Percentiles rank a stretch among this genome's conserved stretches.
These are phyloP conservation scores for Coniochaeta sp. DNA, from an alignment of 2,329 filamentous ascomycete species.

Conservation along the genomic window DNA sequence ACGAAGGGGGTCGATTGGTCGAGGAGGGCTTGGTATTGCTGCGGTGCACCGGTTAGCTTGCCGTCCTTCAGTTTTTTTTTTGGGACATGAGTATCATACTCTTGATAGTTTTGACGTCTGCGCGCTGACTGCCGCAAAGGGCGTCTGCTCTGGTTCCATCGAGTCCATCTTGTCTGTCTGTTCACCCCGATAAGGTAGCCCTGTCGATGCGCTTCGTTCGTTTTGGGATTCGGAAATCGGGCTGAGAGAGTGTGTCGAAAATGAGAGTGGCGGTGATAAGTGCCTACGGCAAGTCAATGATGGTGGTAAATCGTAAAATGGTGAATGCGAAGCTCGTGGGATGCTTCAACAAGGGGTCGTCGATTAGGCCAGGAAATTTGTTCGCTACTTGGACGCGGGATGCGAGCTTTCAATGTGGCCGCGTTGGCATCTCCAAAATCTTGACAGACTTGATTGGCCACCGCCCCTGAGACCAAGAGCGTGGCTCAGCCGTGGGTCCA, in stretches of 20 bases:
- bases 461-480: neutral
- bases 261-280: neutral
- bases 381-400: neutral
- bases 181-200: neutral
- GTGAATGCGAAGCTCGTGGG: too few relatives aligned
- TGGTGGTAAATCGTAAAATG: too few relatives aligned
- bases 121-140: conserved; percentile 81
- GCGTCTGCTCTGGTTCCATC: conserved; percentile 80
- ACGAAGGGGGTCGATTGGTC: conserved; percentile 90
- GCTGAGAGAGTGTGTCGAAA: neutral
- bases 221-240: too few relatives aligned
- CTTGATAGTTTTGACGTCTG: conserved; percentile 72
- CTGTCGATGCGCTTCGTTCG: neutral
- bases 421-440: conserved; percentile 1
- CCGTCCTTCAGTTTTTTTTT: too few relatives aligned
- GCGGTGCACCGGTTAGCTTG: conserved; percentile 13
- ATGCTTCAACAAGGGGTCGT: neutral
- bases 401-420: neutral
- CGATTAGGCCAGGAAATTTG: neutral
- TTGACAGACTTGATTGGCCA: neutral
- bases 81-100: conserved; percentile 49
- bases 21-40: conserved; percentile 92
- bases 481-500: neutral
- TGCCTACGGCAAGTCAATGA: too few relatives aligned
- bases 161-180: conserved; percentile 61